Evolutionary conservation across 2,329 filamentous ascomycete genomes (phyloP).

Genomic region (Colletotrichum karsti): DNA sequence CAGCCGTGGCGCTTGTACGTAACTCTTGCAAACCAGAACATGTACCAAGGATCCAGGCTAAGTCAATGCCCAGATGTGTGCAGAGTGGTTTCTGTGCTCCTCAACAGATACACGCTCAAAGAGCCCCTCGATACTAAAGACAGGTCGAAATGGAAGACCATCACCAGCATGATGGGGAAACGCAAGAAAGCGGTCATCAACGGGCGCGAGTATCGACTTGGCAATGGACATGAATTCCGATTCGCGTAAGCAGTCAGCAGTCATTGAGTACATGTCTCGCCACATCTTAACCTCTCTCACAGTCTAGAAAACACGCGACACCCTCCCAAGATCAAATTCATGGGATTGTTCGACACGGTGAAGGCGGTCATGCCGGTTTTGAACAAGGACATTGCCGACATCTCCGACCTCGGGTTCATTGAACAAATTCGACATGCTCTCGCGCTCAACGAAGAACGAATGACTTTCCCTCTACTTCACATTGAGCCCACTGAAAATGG

Average conservation of each 20-base stretch:
- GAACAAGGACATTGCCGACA: conserved; percentile 35
- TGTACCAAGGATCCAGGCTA: not conserved
- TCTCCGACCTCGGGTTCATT: conserved; percentile 42
- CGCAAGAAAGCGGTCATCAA: not conserved
- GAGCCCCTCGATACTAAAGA: not conserved
- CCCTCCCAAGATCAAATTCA: conserved; percentile 43
- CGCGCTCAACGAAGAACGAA: conserved; percentile 46
- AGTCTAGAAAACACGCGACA: conserved; percentile 24
- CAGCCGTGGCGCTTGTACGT: conserved; percentile 44
- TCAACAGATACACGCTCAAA: conserved; percentile 25
- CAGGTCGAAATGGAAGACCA: not conserved
- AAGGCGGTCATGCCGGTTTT: conserved; percentile 39
- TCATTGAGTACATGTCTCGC: no score
- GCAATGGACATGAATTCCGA: not conserved
- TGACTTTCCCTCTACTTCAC: conserved; percentile 20
- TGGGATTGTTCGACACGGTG: conserved; percentile 47
- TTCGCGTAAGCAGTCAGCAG: not conserved
- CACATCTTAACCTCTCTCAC: not conserved
- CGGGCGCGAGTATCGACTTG: not conserved
- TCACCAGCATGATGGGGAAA: not conserved
- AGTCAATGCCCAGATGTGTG: conserved; percentile 35
- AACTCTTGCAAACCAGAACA: not conserved
- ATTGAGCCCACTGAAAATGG: conserved; percentile 11
- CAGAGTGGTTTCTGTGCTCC: conserved; percentile 46
- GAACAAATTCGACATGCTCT: conserved; percentile 46